These are phyloP conservation scores for Cytospora leucostoma DNA, from an alignment of 2,329 filamentous ascomycete genomes.

Conservation along the genomic window DNA sequence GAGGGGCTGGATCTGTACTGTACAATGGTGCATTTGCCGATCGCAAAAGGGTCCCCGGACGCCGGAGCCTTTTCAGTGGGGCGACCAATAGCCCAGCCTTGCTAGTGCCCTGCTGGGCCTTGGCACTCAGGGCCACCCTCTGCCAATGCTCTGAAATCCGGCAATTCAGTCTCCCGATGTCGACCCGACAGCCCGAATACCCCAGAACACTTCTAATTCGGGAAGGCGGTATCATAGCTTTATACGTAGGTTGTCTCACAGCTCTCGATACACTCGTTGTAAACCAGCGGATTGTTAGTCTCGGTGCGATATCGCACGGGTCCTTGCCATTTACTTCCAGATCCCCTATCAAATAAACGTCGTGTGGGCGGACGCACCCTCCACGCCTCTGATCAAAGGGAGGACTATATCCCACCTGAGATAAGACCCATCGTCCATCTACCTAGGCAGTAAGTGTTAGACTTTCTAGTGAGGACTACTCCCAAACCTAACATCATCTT, in stretches of 20 bases:
- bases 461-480: not conserved
- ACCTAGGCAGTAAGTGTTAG: not conserved
- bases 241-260: not conserved
- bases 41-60: slow-evolving; percentile 8
- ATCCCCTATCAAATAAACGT: too few relatives aligned
- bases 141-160: not conserved
- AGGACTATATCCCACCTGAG: too few relatives aligned
- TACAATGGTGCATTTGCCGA: not conserved
- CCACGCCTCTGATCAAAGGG: too few relatives aligned
- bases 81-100: not conserved
- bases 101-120: too few relatives aligned
- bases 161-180: not conserved
- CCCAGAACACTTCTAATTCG: not conserved
- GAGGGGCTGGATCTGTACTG: not conserved
- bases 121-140: too few relatives aligned
- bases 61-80: slow-evolving; percentile 4
- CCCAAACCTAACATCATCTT: not conserved
- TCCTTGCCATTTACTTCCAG: too few relatives aligned
- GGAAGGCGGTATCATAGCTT: not conserved
- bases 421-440: too few relatives aligned
- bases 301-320: too few relatives aligned
- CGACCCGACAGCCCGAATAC: not conserved
- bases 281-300: too few relatives aligned
- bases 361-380: too few relatives aligned
- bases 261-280: not conserved